phyloP scores from a whole-genome alignment of 306 rosid species.

The Acacia crassicarpa region DNA sequence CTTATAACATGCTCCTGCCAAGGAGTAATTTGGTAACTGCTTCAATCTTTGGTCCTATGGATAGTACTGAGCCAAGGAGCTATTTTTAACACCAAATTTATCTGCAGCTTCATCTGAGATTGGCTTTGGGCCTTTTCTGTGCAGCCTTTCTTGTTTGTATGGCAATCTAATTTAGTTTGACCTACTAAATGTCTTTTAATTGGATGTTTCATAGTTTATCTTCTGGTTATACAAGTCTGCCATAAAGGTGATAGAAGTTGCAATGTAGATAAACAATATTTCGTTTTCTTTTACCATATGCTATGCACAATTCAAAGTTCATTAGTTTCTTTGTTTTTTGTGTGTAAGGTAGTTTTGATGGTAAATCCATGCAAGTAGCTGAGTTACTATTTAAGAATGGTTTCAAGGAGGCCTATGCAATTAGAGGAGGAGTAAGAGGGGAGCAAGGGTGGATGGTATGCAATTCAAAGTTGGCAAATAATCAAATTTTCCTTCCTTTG shows the following conservation, averaged over 20 bases:
- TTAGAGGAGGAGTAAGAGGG: slow-evolving; percentile 89
- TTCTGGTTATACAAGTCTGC: not conserved
- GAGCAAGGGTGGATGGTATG: slow-evolving; percentile 86
- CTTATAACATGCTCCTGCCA: not conserved
- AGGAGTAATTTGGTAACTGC: not conserved
- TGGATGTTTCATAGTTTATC: not conserved
- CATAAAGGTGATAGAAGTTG: not conserved
- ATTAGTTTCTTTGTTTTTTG: slow-evolving; percentile 47
- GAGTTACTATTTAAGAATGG: slow-evolving; percentile 86
- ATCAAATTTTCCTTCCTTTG: slow-evolving; percentile 16
- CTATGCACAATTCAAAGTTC: slow-evolving; percentile 24
- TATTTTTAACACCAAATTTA: not conserved
- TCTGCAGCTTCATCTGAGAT: slow-evolving; percentile 1
- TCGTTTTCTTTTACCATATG: slow-evolving; percentile 6
- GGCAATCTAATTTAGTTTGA: not conserved
- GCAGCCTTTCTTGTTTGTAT: not conserved
- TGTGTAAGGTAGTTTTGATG: slow-evolving; percentile 95
- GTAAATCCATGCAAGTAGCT: slow-evolving; percentile 85
- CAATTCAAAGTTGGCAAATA: not conserved
- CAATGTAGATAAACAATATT: slow-evolving; percentile 3
- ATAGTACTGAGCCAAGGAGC: not conserved
- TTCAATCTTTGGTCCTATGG: not conserved
- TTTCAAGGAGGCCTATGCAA: slow-evolving; percentile 85
- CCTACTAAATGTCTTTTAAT: not conserved
- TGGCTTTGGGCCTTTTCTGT: not conserved